Base-by-base conservation (phyloP, 192 early-diverging fungal species). In the Coemansia erecta region DNA sequence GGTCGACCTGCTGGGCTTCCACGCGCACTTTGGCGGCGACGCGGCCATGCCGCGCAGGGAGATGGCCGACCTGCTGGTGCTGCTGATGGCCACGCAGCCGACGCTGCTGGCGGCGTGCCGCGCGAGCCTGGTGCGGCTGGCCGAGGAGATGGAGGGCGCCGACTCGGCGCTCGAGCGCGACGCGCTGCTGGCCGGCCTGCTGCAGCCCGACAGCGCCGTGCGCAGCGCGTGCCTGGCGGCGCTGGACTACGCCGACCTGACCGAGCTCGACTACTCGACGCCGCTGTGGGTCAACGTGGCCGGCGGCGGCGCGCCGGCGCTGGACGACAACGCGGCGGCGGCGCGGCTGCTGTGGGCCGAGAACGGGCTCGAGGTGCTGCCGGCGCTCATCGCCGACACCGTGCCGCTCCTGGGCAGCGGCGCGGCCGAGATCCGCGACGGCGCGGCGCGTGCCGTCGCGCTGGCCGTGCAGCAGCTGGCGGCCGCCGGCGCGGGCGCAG, bases 1-100 rank as follows among this genome's bases (percentile, higher is more conserved):
- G 12, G 77, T 86, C 9, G 87, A 86, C 43, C 69, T 89, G 19
- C 67, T 91, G 24, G 68, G 73, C 2, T 86, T 84, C 77, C 89
- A 91, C 64, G 81, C 82, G 18, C 28, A 73, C 67, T 33, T 75
- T 72, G 77, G 63, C 33, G 40, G 39, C 50, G 57, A 61, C 40
- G 31, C 26, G 12, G 58, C 52, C 14, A 60, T 88, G 58, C 89
- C 90, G 31, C 81, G 89, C 31, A 65, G 73, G 55, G 83, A 84
- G 42, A 87, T 90, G 82, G 74, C 86, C 21, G 73, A 81, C 13
- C 66, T 81, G 59, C 60, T 90, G 41, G 60, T 90, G 17, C 66
- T 62, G 10, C 77, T 86, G 24, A 89, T 90, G 64, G 82, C 86
- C 42, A 72, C 82, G 37, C 85, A 87, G 54, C 60, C 72, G 17